These are phyloP conservation scores for Chloris gayana DNA, from an alignment of 176 grass and related monocot genomes.

Conservation along the genomic window DNA sequence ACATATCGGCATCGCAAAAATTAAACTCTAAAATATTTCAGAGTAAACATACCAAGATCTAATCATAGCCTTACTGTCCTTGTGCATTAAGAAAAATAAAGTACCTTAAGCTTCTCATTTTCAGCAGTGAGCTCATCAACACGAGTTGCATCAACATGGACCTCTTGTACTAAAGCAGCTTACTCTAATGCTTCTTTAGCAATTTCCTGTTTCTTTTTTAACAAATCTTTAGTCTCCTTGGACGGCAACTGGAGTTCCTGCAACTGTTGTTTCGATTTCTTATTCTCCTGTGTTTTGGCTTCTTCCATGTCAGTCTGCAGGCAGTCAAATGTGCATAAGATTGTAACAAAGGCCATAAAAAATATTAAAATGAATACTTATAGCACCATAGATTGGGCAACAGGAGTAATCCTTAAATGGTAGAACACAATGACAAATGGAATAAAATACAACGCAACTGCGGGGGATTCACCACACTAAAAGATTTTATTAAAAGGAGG, in stretches of 20 bases:
- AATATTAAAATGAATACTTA: slow-evolving; percentile 10
- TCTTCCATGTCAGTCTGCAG: slow-evolving; percentile 88
- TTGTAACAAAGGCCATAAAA: slow-evolving; percentile 2
- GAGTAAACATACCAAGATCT: too few relatives aligned
- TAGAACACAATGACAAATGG: not conserved
- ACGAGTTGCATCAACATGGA: slow-evolving; percentile 77
- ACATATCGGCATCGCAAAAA: too few relatives aligned
- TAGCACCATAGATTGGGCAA: slow-evolving; percentile 13
- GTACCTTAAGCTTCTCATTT: slow-evolving; percentile 93
- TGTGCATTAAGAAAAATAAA: slow-evolving; percentile 9
- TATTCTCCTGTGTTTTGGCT: slow-evolving; percentile 82
- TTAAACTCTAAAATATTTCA: too few relatives aligned
- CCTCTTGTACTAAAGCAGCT: slow-evolving; percentile 63
- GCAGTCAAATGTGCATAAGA: slow-evolving; percentile 25
- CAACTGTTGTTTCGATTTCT: slow-evolving; percentile 72
- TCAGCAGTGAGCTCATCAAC: slow-evolving; percentile 81
- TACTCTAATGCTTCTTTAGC: slow-evolving; percentile 61
- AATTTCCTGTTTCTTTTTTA: slow-evolving; percentile 66
- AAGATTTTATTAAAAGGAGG: not conserved
- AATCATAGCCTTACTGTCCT: too few relatives aligned
- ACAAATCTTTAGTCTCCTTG: slow-evolving; percentile 73
- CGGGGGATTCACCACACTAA: not conserved
- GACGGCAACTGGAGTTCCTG: slow-evolving; percentile 71
- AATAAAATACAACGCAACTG: not conserved
- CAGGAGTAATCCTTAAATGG: slow-evolving; percentile 1